Evolutionary conservation across 1,284 basidiomycete genomes (phyloP).

Genomic region (Austropuccinia psidii): DNA sequence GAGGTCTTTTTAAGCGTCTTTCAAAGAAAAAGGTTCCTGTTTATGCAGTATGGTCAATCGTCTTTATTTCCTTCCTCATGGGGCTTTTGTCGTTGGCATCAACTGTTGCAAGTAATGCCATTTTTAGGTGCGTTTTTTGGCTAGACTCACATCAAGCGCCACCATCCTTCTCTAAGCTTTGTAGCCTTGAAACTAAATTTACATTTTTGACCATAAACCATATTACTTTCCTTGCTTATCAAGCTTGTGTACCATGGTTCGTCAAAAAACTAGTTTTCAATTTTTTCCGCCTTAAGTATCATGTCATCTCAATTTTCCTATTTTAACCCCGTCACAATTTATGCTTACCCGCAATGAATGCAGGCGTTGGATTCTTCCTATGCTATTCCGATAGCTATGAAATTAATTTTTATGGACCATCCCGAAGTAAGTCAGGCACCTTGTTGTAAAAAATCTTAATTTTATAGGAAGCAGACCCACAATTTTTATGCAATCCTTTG

Average conservation of each 20-base stretch:
- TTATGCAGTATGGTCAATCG: conserved; percentile 62
- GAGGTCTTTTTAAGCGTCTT: conserved; percentile 66
- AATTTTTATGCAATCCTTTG: background rate
- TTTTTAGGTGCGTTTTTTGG: conserved; percentile 57
- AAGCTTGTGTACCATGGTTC: conserved; percentile 31
- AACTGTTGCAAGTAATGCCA: conserved; percentile 67
- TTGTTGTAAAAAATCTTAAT: no score
- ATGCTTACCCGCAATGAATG: no score
- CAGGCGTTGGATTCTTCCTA: conserved; percentile 52
- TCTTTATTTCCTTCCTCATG: conserved; percentile 16
- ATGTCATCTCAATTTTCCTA: conserved; percentile 39
- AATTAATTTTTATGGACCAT: conserved; percentile 65
- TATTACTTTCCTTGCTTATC: background rate
- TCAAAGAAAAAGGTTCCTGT: conserved; percentile 62
- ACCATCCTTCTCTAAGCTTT: no score
- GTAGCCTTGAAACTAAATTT: no score
- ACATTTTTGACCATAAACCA: background rate
- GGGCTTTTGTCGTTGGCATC: conserved; percentile 67
- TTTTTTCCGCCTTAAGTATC: background rate
- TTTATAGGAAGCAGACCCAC: background rate
- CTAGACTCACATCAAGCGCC: no score
- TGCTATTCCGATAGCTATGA: conserved; percentile 57
- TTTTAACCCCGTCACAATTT: no score
- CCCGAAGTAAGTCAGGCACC: conserved; percentile 69
- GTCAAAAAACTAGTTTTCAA: background rate